phyloP scores from a whole-genome alignment of 2,329 filamentous ascomycete species.

The Hirsutella thompsonii region DNA sequence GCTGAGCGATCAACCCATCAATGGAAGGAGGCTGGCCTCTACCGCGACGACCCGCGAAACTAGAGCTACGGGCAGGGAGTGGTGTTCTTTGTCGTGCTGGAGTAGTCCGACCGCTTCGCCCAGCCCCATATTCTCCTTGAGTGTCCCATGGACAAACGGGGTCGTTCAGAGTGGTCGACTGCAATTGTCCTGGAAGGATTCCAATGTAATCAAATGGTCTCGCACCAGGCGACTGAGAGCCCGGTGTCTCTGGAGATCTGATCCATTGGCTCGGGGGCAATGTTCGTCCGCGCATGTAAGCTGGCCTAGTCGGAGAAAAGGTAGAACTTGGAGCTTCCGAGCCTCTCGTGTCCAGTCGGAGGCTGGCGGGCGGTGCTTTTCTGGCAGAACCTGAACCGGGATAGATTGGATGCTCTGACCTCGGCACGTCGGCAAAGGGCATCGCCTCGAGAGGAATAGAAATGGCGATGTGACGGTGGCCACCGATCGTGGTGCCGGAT shows the following conservation, averaged over 20 bases:
- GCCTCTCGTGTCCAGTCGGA: not conserved
- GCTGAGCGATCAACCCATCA: constrained; percentile 9
- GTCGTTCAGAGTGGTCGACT: constrained; percentile 10
- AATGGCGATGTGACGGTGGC: constrained; percentile 46
- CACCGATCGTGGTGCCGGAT: constrained; percentile 37
- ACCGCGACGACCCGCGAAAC: constrained; percentile 9
- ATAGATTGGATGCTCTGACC: constrained; percentile 21
- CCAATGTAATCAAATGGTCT: constrained; percentile 11
- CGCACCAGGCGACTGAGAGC: constrained; percentile 6
- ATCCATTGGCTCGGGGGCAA: not conserved
- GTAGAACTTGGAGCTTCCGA: not conserved
- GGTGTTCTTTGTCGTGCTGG: constrained; percentile 6
- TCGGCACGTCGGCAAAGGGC: constrained; percentile 21
- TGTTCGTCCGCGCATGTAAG: not conserved
- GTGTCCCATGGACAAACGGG: constrained; percentile 5
- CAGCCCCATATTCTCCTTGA: not conserved
- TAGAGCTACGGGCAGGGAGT: constrained; percentile 14
- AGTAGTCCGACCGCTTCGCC: not conserved
- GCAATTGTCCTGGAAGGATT: constrained; percentile 11
- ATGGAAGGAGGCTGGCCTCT: constrained; percentile 8
- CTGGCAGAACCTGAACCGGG: not conserved
- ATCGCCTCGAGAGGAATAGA: constrained; percentile 42
- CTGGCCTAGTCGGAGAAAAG: not conserved
- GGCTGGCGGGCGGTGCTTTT: not conserved
- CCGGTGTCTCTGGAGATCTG: constrained; percentile 2